These are phyloP conservation scores for Picochlorum sp. DNA, from an alignment of 139 green algal genomes.

Conservation along the genomic window DNA sequence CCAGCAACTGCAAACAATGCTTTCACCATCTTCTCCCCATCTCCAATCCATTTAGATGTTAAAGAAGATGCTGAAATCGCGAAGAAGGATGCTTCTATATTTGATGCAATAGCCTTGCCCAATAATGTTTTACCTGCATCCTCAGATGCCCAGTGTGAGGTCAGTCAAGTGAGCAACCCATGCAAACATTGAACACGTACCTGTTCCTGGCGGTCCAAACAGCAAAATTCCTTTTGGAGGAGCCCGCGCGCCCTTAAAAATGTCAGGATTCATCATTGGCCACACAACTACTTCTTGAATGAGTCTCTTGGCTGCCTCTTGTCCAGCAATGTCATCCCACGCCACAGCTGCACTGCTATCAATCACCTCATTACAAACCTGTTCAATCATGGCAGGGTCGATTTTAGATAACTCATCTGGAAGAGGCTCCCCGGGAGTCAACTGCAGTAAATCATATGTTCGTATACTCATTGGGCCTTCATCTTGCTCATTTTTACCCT, in stretches of 20 bases:
- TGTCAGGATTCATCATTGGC: constrained; percentile 86
- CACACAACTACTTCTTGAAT: constrained; percentile 95
- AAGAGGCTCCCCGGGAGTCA: constrained; percentile 41
- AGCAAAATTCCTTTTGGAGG: constrained; percentile 87
- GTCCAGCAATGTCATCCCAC: constrained; percentile 70
- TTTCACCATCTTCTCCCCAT: constrained; percentile 93
- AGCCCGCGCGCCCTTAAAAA: constrained; percentile 83
- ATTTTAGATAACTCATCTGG: constrained; percentile 49
- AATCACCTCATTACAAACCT: constrained; percentile 65
- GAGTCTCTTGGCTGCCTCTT: constrained; percentile 69
- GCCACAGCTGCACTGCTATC: constrained; percentile 29
- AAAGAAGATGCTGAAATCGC: constrained; percentile 88
- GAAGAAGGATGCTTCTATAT: constrained; percentile 98
- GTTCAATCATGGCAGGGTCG: constrained; percentile 57
- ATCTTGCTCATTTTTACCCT: constrained; percentile 12
- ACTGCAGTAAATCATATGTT: constrained; percentile 11
- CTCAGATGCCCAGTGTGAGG: no score
- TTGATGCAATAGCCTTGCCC: constrained; percentile 85
- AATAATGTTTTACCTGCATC: constrained; percentile 89
- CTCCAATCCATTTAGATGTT: constrained; percentile 98
- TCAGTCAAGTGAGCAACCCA: no score
- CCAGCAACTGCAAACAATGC: constrained; percentile 85
- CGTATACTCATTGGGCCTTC: neutral
- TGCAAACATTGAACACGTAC: no score
- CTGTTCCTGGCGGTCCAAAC: constrained; percentile 72